These are phyloP conservation scores for Leccinum ochraceum DNA, from an alignment of 768 basidiomycete genomes.

Conservation along the genomic window DNA sequence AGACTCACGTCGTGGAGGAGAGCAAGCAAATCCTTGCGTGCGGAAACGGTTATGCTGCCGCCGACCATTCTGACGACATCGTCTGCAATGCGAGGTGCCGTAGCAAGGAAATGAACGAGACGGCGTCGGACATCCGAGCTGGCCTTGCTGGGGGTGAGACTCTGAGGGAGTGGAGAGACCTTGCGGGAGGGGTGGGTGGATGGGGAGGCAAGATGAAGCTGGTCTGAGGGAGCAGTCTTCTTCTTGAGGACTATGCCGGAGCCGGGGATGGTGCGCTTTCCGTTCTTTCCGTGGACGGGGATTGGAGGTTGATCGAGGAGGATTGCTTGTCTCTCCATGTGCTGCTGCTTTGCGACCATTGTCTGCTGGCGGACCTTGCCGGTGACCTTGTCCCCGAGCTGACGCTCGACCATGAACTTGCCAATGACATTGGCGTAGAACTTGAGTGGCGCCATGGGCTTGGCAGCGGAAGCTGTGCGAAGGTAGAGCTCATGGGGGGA, in stretches of 20 bases:
- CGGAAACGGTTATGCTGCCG: conserved; percentile 38
- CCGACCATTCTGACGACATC: conserved; percentile 46
- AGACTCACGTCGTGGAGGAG: conserved; percentile 53
- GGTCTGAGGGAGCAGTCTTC: conserved; percentile 30
- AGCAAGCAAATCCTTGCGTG: conserved; percentile 45
- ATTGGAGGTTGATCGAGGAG: conserved; percentile 41
- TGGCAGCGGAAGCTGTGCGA: conserved; percentile 55
- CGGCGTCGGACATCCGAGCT: conserved; percentile 35
- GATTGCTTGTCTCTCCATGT: conserved; percentile 48
- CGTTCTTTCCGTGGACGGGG: conserved; percentile 38
- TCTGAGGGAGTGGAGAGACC: conserved; percentile 29
- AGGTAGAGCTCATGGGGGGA: conserved; percentile 73
- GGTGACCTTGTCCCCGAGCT: conserved; percentile 48
- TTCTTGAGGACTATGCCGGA: conserved; percentile 31
- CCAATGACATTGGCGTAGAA: conserved; percentile 74
- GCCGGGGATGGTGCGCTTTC: conserved; percentile 42
- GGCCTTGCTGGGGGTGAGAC: conserved; percentile 18
- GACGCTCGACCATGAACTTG: conserved; percentile 65
- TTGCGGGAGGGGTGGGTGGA: conserved; percentile 32
- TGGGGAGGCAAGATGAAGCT: conserved; percentile 32
- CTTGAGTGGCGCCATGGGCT: conserved; percentile 66
- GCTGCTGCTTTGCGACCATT: conserved; percentile 50
- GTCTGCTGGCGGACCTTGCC: conserved; percentile 48
- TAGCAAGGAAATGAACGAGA: conserved; percentile 52
- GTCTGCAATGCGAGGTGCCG: conserved; percentile 45